Conservation (phyloP, 768 basidiomycete genomes). For the Boletellus ananiceps region DNA sequence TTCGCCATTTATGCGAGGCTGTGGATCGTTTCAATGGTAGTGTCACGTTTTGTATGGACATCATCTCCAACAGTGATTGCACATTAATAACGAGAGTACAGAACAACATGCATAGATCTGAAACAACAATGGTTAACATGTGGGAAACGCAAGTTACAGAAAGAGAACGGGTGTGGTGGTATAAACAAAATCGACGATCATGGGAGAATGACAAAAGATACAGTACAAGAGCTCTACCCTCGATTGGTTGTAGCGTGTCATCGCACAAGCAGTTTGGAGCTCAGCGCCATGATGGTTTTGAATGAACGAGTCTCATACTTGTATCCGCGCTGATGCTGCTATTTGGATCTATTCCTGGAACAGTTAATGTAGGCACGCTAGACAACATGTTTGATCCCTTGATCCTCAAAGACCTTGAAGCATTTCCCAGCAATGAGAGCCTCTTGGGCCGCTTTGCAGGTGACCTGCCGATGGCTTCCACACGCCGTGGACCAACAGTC, state of each 20-base stretch:
- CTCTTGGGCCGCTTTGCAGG: constrained; percentile 60
- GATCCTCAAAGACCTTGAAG: constrained; percentile 33
- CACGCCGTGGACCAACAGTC: constrained; percentile 37
- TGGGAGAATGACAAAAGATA: constrained; percentile 12
- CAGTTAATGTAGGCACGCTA: constrained; percentile 27
- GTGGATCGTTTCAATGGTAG: neutral
- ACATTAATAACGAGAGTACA: constrained; percentile 18
- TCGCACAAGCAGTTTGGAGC: neutral
- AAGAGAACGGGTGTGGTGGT: constrained; percentile 11
- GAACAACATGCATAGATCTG: constrained; percentile 26
- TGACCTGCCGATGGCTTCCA: constrained; percentile 40
- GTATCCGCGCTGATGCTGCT: constrained; percentile 40
- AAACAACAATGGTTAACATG: constrained; percentile 24
- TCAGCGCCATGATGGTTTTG: constrained; percentile 60
- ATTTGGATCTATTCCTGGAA: constrained; percentile 41
- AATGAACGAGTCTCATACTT: constrained; percentile 39
- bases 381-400: constrained; percentile 32
- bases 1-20: neutral
- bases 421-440: constrained; percentile 46
- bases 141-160: constrained; percentile 3
- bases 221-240: constrained; percentile 15
- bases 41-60: neutral
- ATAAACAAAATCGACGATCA: constrained; percentile 18
- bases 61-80: constrained; percentile 2
- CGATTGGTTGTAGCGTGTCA: constrained; percentile 1